phyloP scores from a whole-genome alignment of 139 green algal genomes.

The Picochlorum sp. region DNA sequence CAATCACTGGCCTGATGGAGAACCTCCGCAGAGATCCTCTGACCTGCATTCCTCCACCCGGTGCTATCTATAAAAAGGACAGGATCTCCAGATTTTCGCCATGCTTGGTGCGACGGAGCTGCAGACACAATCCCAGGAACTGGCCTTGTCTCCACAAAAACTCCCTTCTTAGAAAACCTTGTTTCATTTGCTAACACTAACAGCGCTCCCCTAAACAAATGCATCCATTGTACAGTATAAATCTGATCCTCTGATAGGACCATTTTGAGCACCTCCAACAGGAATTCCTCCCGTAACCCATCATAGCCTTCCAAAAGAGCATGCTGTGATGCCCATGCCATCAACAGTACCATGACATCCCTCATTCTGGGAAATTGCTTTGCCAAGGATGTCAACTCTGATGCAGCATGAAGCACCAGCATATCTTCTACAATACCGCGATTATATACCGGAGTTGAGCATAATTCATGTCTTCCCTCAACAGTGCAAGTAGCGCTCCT shows the following conservation, averaged over 20 bases:
- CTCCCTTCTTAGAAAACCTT: conserved; percentile 17
- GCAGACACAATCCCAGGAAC: conserved; percentile 9
- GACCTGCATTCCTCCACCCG: conserved; percentile 58
- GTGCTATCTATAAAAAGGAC: conserved; percentile 52
- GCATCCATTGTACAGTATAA: conserved; percentile 40
- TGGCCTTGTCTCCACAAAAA: neutral
- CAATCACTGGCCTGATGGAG: conserved; percentile 26
- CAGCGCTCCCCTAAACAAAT: conserved; percentile 47
- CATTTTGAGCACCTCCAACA: conserved; percentile 23
- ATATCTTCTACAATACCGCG: conserved; percentile 50
- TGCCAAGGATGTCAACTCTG: conserved; percentile 22
- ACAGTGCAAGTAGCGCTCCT: neutral
- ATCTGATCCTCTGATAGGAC: conserved; percentile 18
- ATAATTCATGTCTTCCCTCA: conserved; percentile 1
- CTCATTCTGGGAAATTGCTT: conserved; percentile 15
- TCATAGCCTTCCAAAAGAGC: conserved; percentile 32
- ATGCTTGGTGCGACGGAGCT: conserved; percentile 23
- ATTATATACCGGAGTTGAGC: conserved; percentile 68
- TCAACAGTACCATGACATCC: conserved; percentile 53
- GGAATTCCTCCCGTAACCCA: conserved; percentile 37
- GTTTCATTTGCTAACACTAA: conserved; percentile 31
- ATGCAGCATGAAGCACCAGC: conserved; percentile 22
- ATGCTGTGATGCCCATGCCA: conserved; percentile 55
- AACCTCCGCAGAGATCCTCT: conserved; percentile 24
- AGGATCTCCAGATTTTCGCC: conserved; percentile 17